Percentiles rank a stretch among this genome's conserved stretches.
phyloP scores from a whole-genome alignment of 257 asterid genomes.

The Haberlea rhodopensis region DNA sequence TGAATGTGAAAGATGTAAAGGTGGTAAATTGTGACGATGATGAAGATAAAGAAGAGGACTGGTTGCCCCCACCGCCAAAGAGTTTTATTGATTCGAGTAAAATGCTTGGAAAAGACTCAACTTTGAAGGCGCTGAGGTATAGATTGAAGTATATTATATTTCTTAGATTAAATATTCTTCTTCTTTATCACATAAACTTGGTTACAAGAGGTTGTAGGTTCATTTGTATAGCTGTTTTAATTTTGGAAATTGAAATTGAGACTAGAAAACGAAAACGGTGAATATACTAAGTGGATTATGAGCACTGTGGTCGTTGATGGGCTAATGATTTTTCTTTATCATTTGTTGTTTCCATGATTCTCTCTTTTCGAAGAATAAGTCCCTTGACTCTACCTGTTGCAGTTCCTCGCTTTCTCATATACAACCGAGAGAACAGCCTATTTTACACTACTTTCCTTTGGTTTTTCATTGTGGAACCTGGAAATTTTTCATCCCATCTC shows the following conservation, averaged over 20 bases:
- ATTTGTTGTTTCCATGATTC: not conserved
- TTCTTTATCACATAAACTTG: not conserved
- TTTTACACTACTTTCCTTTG: too few species aligned
- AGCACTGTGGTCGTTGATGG: not conserved
- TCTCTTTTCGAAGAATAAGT: not conserved
- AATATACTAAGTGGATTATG: not conserved
- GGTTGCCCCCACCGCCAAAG: slow-evolving; percentile 86
- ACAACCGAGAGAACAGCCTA: not conserved
- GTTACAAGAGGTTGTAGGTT: not conserved
- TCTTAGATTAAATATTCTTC: not conserved
- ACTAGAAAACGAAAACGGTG: not conserved
- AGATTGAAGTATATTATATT: not conserved
- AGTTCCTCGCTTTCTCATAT: not conserved
- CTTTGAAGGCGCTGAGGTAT: slow-evolving; percentile 84
- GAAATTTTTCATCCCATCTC: too few species aligned
- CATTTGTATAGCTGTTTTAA: not conserved
- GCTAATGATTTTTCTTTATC: not conserved
- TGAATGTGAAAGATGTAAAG: slow-evolving; percentile 33
- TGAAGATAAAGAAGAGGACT: slow-evolving; percentile 73
- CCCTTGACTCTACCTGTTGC: not conserved
- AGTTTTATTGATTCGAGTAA: slow-evolving; percentile 22
- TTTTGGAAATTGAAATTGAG: slow-evolving; percentile 6
- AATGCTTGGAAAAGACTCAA: slow-evolving; percentile 55
- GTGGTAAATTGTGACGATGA: slow-evolving; percentile 44
- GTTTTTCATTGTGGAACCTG: too few species aligned